Evolutionary conservation across 179 eudicot species (phyloP).

Genomic region (Vitellaria paradoxa): DNA sequence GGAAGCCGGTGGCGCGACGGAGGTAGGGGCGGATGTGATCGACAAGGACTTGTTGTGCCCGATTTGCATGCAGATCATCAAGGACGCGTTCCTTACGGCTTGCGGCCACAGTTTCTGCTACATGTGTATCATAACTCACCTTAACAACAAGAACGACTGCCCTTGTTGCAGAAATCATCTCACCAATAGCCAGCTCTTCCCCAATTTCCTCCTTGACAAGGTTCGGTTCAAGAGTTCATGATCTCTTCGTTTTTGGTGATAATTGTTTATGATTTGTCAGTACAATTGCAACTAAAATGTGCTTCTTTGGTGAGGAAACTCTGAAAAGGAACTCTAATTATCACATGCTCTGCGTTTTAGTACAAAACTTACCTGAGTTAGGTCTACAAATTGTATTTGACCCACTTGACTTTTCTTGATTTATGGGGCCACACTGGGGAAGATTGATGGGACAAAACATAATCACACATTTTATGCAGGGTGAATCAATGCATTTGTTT

Average conservation of each 20-base stretch:
- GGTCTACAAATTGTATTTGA: neutral
- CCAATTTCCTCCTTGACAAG: constrained; percentile 62
- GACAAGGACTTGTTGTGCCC: constrained; percentile 50
- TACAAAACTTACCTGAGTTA: neutral
- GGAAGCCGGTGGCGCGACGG: constrained; percentile 24
- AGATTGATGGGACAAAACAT: neutral
- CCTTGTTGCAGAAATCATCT: constrained; percentile 47
- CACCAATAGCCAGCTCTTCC: constrained; percentile 44
- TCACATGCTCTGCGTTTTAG: neutral
- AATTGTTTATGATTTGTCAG: neutral
- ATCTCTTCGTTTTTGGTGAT: constrained; percentile 10
- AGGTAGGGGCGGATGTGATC: constrained; percentile 17
- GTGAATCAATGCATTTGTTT: neutral
- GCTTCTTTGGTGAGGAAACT: neutral
- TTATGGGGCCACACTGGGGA: neutral
- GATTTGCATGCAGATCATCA: constrained; percentile 57
- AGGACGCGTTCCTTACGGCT: constrained; percentile 54
- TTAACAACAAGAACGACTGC: constrained; percentile 46
- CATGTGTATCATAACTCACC: constrained; percentile 53
- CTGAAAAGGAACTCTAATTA: neutral
- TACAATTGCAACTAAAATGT: neutral
- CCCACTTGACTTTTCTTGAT: neutral
- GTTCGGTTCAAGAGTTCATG: constrained; percentile 17
- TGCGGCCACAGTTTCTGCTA: constrained; percentile 62
- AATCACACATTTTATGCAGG: neutral